Conservation (phyloP, 306 rosid genomes). For the Inga laurina region DNA sequence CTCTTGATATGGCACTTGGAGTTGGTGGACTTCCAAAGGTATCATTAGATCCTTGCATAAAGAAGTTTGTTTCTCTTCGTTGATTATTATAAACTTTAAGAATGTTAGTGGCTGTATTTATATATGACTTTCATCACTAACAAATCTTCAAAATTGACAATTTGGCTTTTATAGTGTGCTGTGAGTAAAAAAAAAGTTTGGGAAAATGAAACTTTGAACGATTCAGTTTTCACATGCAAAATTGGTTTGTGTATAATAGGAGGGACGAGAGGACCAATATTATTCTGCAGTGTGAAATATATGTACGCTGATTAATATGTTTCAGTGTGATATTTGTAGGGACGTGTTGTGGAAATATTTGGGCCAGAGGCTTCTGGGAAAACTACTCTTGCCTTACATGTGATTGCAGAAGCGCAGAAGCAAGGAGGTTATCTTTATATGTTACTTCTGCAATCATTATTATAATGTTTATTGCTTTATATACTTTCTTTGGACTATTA, state of each 20-base stretch:
- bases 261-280: background rate
- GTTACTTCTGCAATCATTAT: conserved; percentile 29
- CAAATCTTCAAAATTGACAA: background rate
- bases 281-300: background rate
- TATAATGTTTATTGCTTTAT: conserved; percentile 11
- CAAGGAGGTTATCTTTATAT: conserved; percentile 69
- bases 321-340: conserved; percentile 49
- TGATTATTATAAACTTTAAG: conserved; percentile 9
- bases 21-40: conserved; percentile 93
- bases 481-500: conserved; percentile 2
- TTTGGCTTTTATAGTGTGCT: background rate
- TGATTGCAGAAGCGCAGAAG: conserved; percentile 92
- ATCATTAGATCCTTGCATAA: conserved; percentile 33
- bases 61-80: conserved; percentile 22
- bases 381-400: conserved; percentile 88
- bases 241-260: background rate
- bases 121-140: background rate
- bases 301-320: conserved; percentile 25
- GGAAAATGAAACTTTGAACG: background rate
- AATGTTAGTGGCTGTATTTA: background rate
- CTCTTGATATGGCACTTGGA: conserved; percentile 84
- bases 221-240: conserved; percentile 4
- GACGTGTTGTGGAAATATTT: conserved; percentile 90
- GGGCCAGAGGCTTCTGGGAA: conserved; percentile 98
- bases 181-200: background rate